Percentiles rank a stretch among this genome's conserved stretches.
These are phyloP conservation scores for Aspergillus brasiliensis DNA, from an alignment of 2,329 filamentous ascomycete species.

Conservation along the genomic window DNA sequence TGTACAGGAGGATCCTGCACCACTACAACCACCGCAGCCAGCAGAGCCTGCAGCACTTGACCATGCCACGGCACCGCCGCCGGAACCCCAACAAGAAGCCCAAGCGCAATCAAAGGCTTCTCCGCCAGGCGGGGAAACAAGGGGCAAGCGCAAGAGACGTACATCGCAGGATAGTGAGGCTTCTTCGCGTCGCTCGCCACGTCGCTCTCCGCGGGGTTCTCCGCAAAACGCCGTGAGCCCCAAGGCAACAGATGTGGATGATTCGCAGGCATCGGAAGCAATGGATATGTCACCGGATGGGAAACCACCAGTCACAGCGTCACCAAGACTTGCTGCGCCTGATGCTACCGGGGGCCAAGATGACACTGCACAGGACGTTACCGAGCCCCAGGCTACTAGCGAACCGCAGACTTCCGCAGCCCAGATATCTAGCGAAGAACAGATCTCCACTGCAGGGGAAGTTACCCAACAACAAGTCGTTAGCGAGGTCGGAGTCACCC, in stretches of 20 bases:
- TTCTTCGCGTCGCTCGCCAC: background rate
- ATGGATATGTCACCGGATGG: constrained; percentile 4
- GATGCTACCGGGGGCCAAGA: background rate
- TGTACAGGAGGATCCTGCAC: background rate
- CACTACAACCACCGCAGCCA: background rate
- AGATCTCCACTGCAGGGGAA: background rate
- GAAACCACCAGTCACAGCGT: background rate
- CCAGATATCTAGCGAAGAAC: background rate
- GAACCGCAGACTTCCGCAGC: background rate
- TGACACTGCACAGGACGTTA: background rate
- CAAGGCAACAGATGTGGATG: background rate
- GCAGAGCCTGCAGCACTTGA: background rate
- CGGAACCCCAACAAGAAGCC: constrained; percentile 1
- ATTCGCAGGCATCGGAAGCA: background rate
- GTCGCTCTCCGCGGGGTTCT: background rate
- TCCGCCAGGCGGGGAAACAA: background rate
- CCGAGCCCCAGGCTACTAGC: background rate
- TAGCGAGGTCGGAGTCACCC: background rate
- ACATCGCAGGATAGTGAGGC: constrained; percentile 3
- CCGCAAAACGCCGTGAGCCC: background rate
- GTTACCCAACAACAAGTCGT: background rate
- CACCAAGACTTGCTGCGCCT: background rate
- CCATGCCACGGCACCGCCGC: background rate
- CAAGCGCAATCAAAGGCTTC: constrained; percentile 11
- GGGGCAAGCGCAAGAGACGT: constrained; percentile 8